Evolutionary conservation across 176 grass and related monocot species (phyloP), one percentile per base, ranked within the genome.

Genomic region (Phoenix roebelenii): DNA sequence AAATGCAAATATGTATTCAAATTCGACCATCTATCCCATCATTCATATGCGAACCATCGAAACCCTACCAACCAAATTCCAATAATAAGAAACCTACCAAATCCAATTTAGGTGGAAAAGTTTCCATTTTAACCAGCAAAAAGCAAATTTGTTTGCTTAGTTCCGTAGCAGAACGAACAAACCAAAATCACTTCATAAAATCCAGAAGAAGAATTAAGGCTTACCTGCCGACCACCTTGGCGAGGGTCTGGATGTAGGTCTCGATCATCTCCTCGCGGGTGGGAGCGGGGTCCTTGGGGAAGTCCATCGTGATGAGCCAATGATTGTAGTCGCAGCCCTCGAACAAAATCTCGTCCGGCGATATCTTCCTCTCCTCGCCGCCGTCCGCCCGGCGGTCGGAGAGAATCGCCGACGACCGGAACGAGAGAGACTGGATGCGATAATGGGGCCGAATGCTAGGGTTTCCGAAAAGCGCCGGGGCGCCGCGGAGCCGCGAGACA

Each of bases 231-330:
- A 97, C 77, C 50, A 97, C 92, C 77, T 83, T 88, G 53, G 92
- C 83, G 18, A 86, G 85, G 19, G 92, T 97, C 59, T 97, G 83
- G 52, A 97, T 78, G 71, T 85, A 97, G 28, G 84, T 88, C 77
- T 97, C 92, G 51, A 91, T 77, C 92, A 97, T 97, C 81, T 88
- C 87, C 50, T 97, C 87, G 16, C 76, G 83, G n/a, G 87, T 66
- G 1, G 92, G 84, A 58, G 90, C 84, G 19, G 92, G 86, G n/a
- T 91, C 87, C 25, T 72, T 61, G 3, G 87, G 81, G 77, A 97
- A 97, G 19, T 97, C 87, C 87, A 97, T 97, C 52, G 92, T 97
- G 75, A 97, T 91, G 72, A 97, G 79, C 92, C 87, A 97, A 80
- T 97, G 83, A 51, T 91, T 97, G 81, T 85, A 96, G 57, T 96